Evolutionary conservation across 768 basidiomycete genomes (phyloP), one percentile per base, ranked within the genome.

Genomic region (Pisolithus albus): DNA sequence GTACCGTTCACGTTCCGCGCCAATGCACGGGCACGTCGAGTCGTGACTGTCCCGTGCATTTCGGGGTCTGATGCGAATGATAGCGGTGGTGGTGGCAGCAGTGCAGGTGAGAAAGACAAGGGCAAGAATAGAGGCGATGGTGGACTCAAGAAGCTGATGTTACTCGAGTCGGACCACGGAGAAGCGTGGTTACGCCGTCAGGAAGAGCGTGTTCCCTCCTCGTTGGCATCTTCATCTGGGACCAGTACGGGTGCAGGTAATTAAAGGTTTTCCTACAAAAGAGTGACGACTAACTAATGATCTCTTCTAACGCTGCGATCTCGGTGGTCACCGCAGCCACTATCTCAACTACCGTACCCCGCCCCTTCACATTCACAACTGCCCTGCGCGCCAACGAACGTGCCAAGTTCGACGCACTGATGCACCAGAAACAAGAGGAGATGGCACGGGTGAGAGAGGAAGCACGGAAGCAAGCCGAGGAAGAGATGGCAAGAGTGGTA

Each of bases 401-500:
- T 23, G 21, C 21, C 21, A 23, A 23, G 21, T 23, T 23, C 21
- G 21, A 23, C 21, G 21, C 21, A 2, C 21, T 23, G 21, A 23
- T 23, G 21, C 21, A 23, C 21, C 21, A 23, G 21, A 23, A 23
- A 23, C 21, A 23, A 23, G 21, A 23, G 21, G 21, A 23, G 21
- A 23, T 23, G 21, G 4, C 21, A 23, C 21, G 21, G 21, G 21
- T 23, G 21, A 23, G 21, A 23, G 21, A 23, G 21, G 21, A 23
- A 23, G 21, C 21, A 23, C 21, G 4, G 21, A 23, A 23, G 21
- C 21, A 23, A 23, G 21, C 21, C 4, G 21, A 75, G 61, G 72
- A 73, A 60, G 72, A 78, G 58, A 84, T 86, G 67, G 82, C 79
- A 65, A 67, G 64, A 64, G 82, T 75, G 68, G 63, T 86, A 52